Conservation (phyloP, 192 early-diverging fungal species). For the Coemansia sp. region DNA sequence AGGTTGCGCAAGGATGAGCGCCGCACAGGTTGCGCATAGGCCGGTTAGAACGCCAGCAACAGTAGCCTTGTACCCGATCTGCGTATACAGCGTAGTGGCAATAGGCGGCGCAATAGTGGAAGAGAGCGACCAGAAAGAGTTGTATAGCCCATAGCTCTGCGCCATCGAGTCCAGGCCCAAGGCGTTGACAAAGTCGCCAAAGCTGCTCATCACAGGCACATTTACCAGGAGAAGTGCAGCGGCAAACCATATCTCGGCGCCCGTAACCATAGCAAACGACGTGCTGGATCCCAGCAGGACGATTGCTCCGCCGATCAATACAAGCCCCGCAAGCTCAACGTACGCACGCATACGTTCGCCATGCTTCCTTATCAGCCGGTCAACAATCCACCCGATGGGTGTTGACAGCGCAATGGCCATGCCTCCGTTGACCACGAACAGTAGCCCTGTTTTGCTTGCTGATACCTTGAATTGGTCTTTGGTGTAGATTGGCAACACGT, state of each 20-base stretch:
- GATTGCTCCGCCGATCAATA: slow-evolving; percentile 22
- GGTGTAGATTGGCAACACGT: slow-evolving; percentile 27
- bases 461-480: slow-evolving; percentile 38
- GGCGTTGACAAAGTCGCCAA: slow-evolving; percentile 53
- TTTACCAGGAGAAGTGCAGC: slow-evolving; percentile 26
- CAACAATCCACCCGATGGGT: slow-evolving; percentile 27
- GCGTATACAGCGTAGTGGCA: slow-evolving; percentile 41
- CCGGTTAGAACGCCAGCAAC: slow-evolving; percentile 29
- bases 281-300: slow-evolving; percentile 33
- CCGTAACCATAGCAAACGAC: slow-evolving; percentile 31
- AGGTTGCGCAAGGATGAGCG: slow-evolving; percentile 14
- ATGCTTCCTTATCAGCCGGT: slow-evolving; percentile 28
- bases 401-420: slow-evolving; percentile 31
- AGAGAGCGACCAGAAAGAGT: slow-evolving; percentile 46
- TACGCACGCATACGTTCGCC: slow-evolving; percentile 32
- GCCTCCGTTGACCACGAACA: slow-evolving; percentile 44
- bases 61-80: slow-evolving; percentile 33
- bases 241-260: slow-evolving; percentile 23
- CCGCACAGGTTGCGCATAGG: slow-evolving; percentile 23
- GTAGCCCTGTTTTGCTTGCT: slow-evolving; percentile 31
- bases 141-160: slow-evolving; percentile 45
- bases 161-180: slow-evolving; percentile 50
- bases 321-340: slow-evolving; percentile 28
- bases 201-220: slow-evolving; percentile 55
- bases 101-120: slow-evolving; percentile 40